Base-by-base conservation (phyloP, 495 filamentous ascomycete species). In the Collariella sp. region DNA sequence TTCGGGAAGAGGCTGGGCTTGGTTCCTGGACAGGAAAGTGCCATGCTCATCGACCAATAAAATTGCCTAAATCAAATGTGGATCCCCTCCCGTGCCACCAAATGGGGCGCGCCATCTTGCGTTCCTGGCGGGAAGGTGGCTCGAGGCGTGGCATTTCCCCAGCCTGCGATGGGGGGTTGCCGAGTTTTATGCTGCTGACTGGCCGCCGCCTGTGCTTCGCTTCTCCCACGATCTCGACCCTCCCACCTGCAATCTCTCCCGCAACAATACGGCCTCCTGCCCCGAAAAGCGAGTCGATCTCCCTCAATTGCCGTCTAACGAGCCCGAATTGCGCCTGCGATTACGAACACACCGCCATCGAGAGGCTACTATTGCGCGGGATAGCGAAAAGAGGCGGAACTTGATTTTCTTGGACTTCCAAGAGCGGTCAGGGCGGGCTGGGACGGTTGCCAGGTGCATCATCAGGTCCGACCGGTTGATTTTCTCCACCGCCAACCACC, bases 111-210 rank as follows among this genome's bases (percentile, higher is more conserved):
- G 36, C 60, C 52, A 48, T 50, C 53, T 50, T 67, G 45, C 50
- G 64, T 67, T 63, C 64, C 64, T 67, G 62, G 50, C 58, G 50
- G n/a, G 49, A 38, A 43, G 47, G 51, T 50, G 56, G 51, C 56
- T 57, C 44, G 43, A 36, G 40, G 26, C 50, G 54, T 44, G 34
- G 18, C 46, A 40, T 26, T 38, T 49, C 33, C 53, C 49, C 49
- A 38, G 50, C 47, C 50, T 42, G 55, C 34, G 35, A 23, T 48
- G 41, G 42, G 50, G 64, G 57, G 65, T 62, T 62, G n/a, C n/a
- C n/a, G 59, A 64, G 57, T 64, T 67, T 62, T 67, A 67, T 62
- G 61, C 65, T 62, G 55, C 59, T 57, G 59, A 61, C 51, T 38
- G 26, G n/a, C 50, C 44, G 38, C 29, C 16, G 9, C 26, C 31